A percentile compares a stretch with the other conserved stretches of the same genome.
These are phyloP conservation scores for Starmerella lactis-condensi DNA, from an alignment of 805 yeast species.

Conservation along the genomic window DNA sequence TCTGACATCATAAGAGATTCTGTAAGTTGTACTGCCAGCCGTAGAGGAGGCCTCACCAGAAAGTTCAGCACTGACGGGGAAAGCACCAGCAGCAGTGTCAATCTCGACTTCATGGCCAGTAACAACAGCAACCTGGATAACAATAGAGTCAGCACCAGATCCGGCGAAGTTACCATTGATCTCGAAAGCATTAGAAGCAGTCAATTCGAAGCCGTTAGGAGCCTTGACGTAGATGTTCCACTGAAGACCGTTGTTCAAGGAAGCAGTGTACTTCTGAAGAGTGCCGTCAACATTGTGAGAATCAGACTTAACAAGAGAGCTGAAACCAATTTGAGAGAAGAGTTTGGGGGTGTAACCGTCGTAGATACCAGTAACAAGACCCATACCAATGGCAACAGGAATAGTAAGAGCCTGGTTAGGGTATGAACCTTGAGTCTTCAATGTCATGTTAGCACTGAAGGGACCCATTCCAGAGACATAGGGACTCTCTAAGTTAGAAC, in stretches of 20 bases:
- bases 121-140: constrained; percentile 35
- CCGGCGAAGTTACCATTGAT: constrained; percentile 23
- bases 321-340: constrained; percentile 31
- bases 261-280: constrained; percentile 25
- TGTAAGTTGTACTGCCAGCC: constrained; percentile 32
- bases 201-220: constrained; percentile 21
- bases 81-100: constrained; percentile 54
- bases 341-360: constrained; percentile 29
- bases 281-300: constrained; percentile 20
- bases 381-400: constrained; percentile 68
- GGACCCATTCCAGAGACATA: constrained; percentile 30
- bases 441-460: constrained; percentile 33
- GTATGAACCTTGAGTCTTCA: constrained; percentile 19
- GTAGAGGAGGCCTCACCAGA: constrained; percentile 33
- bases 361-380: constrained; percentile 52
- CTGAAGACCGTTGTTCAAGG: constrained; percentile 25
- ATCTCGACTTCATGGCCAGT: constrained; percentile 25
- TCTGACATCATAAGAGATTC: constrained; percentile 30
- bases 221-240: constrained; percentile 40
- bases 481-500: constrained; percentile 17
- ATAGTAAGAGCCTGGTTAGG: constrained; percentile 19
- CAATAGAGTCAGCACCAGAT: constrained; percentile 21
- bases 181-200: constrained; percentile 22
- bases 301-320: constrained; percentile 19
- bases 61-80: constrained; percentile 33